These are phyloP conservation scores for Scenedesmus sp. DNA, from an alignment of 163 green algal genomes.

Conservation along the genomic window DNA sequence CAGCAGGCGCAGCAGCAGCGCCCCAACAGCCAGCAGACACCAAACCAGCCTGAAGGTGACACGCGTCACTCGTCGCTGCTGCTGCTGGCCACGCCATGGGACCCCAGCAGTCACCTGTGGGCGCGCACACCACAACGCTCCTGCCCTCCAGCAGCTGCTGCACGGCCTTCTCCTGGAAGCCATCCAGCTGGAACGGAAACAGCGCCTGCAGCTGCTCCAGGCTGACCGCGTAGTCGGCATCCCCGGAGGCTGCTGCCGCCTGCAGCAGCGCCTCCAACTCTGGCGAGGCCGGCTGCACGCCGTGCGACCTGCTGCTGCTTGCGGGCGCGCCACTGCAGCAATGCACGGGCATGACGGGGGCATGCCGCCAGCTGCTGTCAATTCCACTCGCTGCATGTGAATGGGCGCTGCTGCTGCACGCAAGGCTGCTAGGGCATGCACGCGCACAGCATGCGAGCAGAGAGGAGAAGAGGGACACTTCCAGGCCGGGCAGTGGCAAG, in stretches of 20 bases:
- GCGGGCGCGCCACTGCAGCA: slow-evolving; percentile 60
- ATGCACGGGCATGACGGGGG: background rate
- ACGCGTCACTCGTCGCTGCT: background rate
- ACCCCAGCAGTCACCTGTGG: background rate
- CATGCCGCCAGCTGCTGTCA: background rate
- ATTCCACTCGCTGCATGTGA: no score
- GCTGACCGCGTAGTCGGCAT: slow-evolving; percentile 6
- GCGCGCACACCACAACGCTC: background rate
- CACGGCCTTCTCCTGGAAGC: slow-evolving; percentile 86
- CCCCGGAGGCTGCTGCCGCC: slow-evolving; percentile 14
- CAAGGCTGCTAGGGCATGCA: background rate
- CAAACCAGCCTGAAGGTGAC: no score
- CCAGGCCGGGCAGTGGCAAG: background rate
- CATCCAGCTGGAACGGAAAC: slow-evolving; percentile 85
- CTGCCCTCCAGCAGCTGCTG: slow-evolving; percentile 31
- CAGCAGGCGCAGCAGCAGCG: background rate
- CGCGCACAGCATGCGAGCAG: background rate
- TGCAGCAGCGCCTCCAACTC: slow-evolving; percentile 66
- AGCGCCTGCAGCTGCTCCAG: slow-evolving; percentile 60
- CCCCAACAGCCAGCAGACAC: background rate
- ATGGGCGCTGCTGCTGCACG: background rate
- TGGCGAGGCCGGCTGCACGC: background rate
- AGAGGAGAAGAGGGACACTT: background rate
- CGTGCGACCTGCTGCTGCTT: background rate
- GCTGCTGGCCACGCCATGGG: background rate